Evolutionary conservation across 2,329 filamentous ascomycete genomes (phyloP).

Genomic region (Colletotrichum coccodes): DNA sequence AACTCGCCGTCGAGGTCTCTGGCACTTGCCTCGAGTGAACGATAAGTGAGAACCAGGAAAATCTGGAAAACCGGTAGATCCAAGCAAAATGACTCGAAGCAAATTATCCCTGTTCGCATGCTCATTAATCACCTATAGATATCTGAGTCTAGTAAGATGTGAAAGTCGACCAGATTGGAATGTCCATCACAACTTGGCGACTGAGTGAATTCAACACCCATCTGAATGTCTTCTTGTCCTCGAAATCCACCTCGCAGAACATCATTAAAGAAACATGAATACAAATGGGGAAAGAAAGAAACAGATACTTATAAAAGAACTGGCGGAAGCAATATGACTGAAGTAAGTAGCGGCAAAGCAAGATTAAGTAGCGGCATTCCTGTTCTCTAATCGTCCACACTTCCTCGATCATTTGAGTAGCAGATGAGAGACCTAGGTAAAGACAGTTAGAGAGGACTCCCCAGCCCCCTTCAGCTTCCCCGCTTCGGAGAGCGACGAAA

Average conservation of each 20-base stretch:
- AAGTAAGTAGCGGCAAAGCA: neutral
- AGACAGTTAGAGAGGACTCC: neutral
- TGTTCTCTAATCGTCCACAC: no score
- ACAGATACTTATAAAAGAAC: neutral
- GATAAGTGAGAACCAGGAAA: no score
- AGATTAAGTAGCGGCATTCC: neutral
- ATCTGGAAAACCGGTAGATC: neutral
- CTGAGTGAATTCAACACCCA: no score
- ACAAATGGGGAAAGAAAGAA: no score
- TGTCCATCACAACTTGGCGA: no score
- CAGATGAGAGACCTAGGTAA: no score
- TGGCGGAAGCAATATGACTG: neutral
- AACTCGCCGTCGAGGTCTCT: neutral
- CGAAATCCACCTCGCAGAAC: neutral
- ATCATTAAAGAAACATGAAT: neutral
- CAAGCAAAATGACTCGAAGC: neutral
- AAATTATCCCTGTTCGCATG: no score
- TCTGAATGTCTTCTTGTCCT: neutral
- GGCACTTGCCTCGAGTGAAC: neutral
- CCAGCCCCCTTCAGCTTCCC: neutral
- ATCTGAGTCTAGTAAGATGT: no score
- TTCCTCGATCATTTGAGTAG: neutral
- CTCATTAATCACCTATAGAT: no score
- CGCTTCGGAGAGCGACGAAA: neutral
- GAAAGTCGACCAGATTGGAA: no score